A percentile compares a stretch with the other conserved stretches of the same genome.
Conservation (phyloP, 2,329 filamentous ascomycete species). For the Seiridium unicorne region DNA sequence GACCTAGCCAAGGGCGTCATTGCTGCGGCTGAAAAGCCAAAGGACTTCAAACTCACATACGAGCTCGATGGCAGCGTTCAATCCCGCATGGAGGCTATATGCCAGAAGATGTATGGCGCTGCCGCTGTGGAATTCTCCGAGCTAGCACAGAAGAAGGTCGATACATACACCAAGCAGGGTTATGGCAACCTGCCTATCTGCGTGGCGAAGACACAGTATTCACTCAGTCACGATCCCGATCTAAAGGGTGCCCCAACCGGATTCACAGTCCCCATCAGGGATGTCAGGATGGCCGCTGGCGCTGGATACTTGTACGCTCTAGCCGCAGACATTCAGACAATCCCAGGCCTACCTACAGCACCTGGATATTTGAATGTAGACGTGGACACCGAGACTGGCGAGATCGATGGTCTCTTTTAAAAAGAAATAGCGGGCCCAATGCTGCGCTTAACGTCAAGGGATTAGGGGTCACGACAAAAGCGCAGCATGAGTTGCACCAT, state of each 20-base stretch:
- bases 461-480: too few relatives aligned
- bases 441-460: too few relatives aligned
- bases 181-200: slow-evolving; percentile 93
- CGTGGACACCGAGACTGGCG: slow-evolving; percentile 76
- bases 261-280: slow-evolving; percentile 91
- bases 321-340: slow-evolving; percentile 97
- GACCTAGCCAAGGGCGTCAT: slow-evolving; percentile 88
- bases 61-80: slow-evolving; percentile 73
- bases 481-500: too few relatives aligned
- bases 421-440: background rate
- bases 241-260: slow-evolving; percentile 94
- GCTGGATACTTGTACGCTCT: slow-evolving; percentile 92
- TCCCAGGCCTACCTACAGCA: slow-evolving; percentile 90
- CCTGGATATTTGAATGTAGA: slow-evolving; percentile 96
- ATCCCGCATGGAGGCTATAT: slow-evolving; percentile 87
- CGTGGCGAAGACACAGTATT: slow-evolving; percentile 98
- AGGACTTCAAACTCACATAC: slow-evolving; percentile 87
- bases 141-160: slow-evolving; percentile 92
- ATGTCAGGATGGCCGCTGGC: slow-evolving; percentile 90
- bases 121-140: slow-evolving; percentile 88
- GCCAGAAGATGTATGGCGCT: slow-evolving; percentile 92
- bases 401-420: slow-evolving; percentile 88
- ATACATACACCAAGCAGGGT: slow-evolving; percentile 89
- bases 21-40: slow-evolving; percentile 76
- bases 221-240: slow-evolving; percentile 85